A percentile compares a stretch with the other conserved stretches of the same genome.
phyloP scores from a whole-genome alignment of 2,329 filamentous ascomycete species.

The Alternaria tenuissima region DNA sequence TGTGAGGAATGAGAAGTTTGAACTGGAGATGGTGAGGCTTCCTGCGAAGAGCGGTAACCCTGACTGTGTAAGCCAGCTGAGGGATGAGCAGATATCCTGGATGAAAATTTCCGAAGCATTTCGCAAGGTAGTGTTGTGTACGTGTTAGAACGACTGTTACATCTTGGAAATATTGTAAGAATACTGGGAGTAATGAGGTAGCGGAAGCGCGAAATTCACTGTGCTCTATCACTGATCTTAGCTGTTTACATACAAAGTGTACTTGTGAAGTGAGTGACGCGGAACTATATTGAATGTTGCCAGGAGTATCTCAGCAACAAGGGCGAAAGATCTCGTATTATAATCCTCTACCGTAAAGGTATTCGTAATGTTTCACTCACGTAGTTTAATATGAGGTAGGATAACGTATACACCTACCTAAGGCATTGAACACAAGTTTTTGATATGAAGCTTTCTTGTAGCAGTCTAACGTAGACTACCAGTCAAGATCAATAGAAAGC shows the following conservation, averaged over 20 bases:
- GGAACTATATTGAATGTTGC: background rate
- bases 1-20: background rate
- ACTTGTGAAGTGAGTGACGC: background rate
- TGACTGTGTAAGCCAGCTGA: background rate
- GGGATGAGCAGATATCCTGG: background rate
- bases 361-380: no score
- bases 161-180: background rate
- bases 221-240: background rate
- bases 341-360: background rate
- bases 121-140: background rate
- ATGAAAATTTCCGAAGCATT: background rate
- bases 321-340: no score
- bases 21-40: background rate
- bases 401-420: no score
- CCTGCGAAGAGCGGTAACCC: background rate
- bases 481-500: no score
- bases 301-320: no score
- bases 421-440: no score
- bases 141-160: background rate
- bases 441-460: no score
- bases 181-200: background rate
- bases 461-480: no score
- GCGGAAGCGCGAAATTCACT: background rate
- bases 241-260: background rate
- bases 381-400: no score